Evolutionary conservation across 768 basidiomycete species (phyloP), one percentile per base, ranked within the genome.

Genomic region (Kwoniella botswanensis): DNA sequence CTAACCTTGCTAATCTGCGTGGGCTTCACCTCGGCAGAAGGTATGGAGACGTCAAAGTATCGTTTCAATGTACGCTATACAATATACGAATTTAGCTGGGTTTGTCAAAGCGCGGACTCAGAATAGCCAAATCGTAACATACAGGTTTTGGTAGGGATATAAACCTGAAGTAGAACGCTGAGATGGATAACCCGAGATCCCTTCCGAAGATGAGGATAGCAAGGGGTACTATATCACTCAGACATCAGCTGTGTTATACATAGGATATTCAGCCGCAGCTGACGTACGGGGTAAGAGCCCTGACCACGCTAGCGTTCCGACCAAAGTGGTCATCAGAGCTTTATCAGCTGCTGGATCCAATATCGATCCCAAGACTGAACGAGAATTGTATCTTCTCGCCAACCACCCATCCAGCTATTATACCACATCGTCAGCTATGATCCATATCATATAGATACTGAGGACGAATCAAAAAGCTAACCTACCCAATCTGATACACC

Each of bases 261-360:
- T 42, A 3, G 17, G 18, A 17, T 6, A 26, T 22, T 50, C 29
- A 12, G 2, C 2, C 44, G 4, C 4, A 50, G 46, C n/a, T 29
- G 29, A 86, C 90, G 72, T 73, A 95, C 95, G 74, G 10, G 96
- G 96, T 22, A 99, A 85, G 74, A 96, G 86, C 22, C 89, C 90
- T 74, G 92, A 90, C 87, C 91, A 88, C 0, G 93, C 89, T 71
- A 99, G 85, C 0, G 94, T 91, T 58, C 94, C 85, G 0, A 93
- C 93, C 77, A 99, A 85, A 0, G 95, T 98, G 1, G 97, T 96
- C 91, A 99, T 92, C 54, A 99, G 85, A 12, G 89, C 87, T 84
- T 99, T 99, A 87, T 99, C 97, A 2, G 97, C 97, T 0, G 96
- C 93, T 13, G 97, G 97, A 82, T 99, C 97, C 13, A 99, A 87